Base-by-base conservation (phyloP, 306 rosid genomes). In the Sicyos edulis region DNA sequence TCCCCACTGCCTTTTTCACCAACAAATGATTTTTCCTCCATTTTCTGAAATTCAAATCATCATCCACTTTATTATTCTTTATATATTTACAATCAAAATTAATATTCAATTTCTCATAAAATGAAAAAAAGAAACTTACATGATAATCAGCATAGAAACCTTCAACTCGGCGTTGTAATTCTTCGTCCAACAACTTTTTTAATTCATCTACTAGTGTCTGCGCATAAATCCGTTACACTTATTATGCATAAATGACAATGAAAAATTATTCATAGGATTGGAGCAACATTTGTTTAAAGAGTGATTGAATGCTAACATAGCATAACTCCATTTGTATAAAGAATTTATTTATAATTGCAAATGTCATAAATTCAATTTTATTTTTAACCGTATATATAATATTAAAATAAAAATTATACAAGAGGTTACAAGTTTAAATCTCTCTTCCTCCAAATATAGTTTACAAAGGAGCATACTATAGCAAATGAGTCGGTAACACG, bases 91-190 rank as follows among this genome's bases (percentile, higher is more conserved):
- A 49, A 6, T 77, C 6, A 53, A 15, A 16, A n/a, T 53, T n/a
- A 54, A 15, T 54, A n/a, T 54, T 17, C 55, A 14, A 16, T 32
- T 13, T 15, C 24, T 16, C 8, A 0, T 40, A 0, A 19, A 66
- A 50, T 7, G 20, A 62, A 57, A 50, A 54, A 50, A 24, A 65
- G 16, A 60, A 20, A 50, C 82, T 26, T 85, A 92, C 98, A 0
- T 16, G 82, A 85, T 85, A 88, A 42, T 89, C 88, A 8, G 53
- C 76, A 63, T 80, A 77, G 54, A 92, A 91, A 67, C 77, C 54
- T 45, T 85, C 87, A 59, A 88, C 5, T 32, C 77, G 82, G 13
- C 61, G 45, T 34, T 81, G 74, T 12, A 77, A 77, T 47, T 85
- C 75, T 1, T 78, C 78, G 50, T 80, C 85, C 69, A 84, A 63